phyloP scores from a whole-genome alignment of 139 green algal genomes.

The Picochlorum sp. region DNA sequence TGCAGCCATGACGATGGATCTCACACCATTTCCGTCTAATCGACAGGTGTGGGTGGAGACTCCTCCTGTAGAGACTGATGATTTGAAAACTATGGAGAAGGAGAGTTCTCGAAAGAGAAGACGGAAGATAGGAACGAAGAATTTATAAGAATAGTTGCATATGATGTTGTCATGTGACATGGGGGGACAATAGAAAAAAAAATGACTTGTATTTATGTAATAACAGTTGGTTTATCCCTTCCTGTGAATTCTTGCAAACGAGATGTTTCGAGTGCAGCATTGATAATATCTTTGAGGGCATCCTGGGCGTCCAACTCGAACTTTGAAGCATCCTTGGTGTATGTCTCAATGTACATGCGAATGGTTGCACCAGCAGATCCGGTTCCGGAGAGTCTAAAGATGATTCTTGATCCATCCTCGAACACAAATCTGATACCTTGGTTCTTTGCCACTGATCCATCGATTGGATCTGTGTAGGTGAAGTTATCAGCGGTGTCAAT shows the following conservation, averaged over 20 bases:
- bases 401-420: constrained; percentile 87
- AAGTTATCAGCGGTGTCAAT: constrained; percentile 92
- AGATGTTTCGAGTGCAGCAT: constrained; percentile 66
- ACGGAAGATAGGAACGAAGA: constrained; percentile 1
- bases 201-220: constrained; percentile 67
- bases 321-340: constrained; percentile 66
- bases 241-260: constrained; percentile 88
- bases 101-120: constrained; percentile 6
- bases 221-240: constrained; percentile 94
- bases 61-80: constrained; percentile 24
- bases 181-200: neutral
- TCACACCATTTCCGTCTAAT: constrained; percentile 26
- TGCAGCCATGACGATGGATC: constrained; percentile 22
- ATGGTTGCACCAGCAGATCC: constrained; percentile 89
- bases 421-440: constrained; percentile 97
- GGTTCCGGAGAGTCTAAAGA: constrained; percentile 91
- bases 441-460: constrained; percentile 78
- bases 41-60: constrained; percentile 33
- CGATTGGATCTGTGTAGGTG: constrained; percentile 94
- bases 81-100: neutral
- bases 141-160: neutral
- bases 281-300: constrained; percentile 61
- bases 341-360: constrained; percentile 98
- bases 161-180: neutral
- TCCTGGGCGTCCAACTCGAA: constrained; percentile 78